Base-by-base conservation (phyloP, 1,284 basidiomycete species). In the Coniferiporia weirii region DNA sequence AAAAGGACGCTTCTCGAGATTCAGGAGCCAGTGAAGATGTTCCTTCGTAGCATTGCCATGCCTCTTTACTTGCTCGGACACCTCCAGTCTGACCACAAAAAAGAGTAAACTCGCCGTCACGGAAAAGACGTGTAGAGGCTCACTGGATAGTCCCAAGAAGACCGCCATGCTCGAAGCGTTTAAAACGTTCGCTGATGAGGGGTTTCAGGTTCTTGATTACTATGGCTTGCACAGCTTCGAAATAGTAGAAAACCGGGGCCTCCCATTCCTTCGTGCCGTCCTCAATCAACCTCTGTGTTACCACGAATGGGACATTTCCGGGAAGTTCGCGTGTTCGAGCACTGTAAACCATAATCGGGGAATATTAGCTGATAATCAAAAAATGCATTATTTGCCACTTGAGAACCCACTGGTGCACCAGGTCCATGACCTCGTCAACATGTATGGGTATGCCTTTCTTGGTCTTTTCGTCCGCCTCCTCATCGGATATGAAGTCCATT, bases 271-370 rank as follows among this genome's bases (percentile, higher is more conserved):
- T 55, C 9, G 78, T 76, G 19, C 82, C 69, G 1, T 68, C 60
- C 1, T 67, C 61, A 49, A 91, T 85, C 50, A 79, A 82, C 0
- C 67, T 61, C 4, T 75, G 66, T 32, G 82, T 81, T 0, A 87
- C 83, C 0, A 80, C 73, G 63, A 85, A 89, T 0, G 87, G 87
- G 61, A 79, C 82, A 61, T 81, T 79, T 13, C 79, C 83, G 0
- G 87, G 86, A 0, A 90, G 74, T 66, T 90, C 85, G 4, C 86
- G 81, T 0, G 85, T 85, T 0, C 81, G 77, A 0, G 85, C 79
- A 7, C 88, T 90, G 8, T 9, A n/a, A 17, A 32, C 8, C 47
- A 47, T 40, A 27, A 1, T 3, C 34, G 48, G 2, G n/a, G n/a
- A n/a, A 12, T 22, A 27, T n/a, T 43, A 47, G 4, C 4, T 6